phyloP scores from a whole-genome alignment of 202 grass and related monocot species.

The Musa balbisiana region DNA sequence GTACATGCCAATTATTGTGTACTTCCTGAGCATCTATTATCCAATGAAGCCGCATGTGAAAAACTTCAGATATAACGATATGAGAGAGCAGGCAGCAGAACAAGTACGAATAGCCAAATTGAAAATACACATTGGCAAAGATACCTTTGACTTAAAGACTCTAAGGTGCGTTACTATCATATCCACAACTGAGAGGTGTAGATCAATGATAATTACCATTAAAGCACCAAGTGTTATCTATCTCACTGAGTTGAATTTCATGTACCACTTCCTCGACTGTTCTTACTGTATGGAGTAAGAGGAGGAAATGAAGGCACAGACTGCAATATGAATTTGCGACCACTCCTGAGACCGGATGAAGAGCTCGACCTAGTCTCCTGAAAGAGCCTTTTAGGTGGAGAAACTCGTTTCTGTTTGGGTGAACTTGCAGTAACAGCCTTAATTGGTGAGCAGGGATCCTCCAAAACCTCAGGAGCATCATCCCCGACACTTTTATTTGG shows the following conservation, averaged over 20 bases:
- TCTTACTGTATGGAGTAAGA: conserved; percentile 36
- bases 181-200: background rate
- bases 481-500: conserved; percentile 8
- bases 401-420: conserved; percentile 52
- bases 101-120: background rate
- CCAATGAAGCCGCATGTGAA: background rate
- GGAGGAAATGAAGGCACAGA: conserved; percentile 50
- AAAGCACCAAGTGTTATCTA: background rate
- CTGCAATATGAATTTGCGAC: conserved; percentile 35
- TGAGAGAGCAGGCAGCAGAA: background rate
- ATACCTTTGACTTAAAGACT: background rate
- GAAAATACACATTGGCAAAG: background rate
- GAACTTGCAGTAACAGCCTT: conserved; percentile 28
- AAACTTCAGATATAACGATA: background rate
- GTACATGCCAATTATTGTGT: background rate
- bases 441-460: conserved; percentile 10
- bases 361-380: conserved; percentile 5
- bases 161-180: background rate
- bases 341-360: conserved; percentile 26
- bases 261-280: conserved; percentile 10
- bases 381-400: conserved; percentile 14
- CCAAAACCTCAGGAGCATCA: conserved; percentile 24
- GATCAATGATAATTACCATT: background rate
- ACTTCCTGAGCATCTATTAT: background rate
- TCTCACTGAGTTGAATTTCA: background rate